Conservation (phyloP, 768 basidiomycete species). For the Rhodotorula toruloides region DNA sequence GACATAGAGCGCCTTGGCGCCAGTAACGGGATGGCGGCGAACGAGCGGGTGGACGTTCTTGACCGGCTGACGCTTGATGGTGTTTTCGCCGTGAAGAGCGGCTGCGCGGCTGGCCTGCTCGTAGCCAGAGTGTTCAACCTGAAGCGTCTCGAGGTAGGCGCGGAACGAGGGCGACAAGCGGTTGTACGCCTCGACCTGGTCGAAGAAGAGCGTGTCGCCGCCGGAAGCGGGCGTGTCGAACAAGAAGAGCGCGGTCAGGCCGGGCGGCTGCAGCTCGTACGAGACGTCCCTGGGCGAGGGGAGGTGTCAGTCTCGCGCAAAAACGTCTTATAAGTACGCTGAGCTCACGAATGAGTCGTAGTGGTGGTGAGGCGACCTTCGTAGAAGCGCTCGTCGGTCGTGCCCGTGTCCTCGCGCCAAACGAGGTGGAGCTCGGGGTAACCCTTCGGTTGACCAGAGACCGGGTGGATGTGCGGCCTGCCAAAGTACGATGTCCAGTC, state of each 20-base stretch:
- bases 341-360: background rate
- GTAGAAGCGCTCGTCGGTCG: conserved; percentile 58
- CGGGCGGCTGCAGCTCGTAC: conserved; percentile 80
- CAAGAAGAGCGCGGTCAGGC: conserved; percentile 77
- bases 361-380: conserved; percentile 57
- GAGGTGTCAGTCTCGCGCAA: background rate
- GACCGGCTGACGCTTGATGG: conserved; percentile 74
- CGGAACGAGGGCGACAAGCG: conserved; percentile 70
- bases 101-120: conserved; percentile 73
- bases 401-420: conserved; percentile 66
- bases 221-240: conserved; percentile 56
- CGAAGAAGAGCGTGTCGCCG: conserved; percentile 49
- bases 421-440: conserved; percentile 76
- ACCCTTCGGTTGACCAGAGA: conserved; percentile 67
- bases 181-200: conserved; percentile 64
- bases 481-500: conserved; percentile 39
- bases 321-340: background rate
- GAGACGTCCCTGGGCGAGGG: conserved; percentile 49
- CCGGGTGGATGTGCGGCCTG: conserved; percentile 75
- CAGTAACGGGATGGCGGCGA: conserved; percentile 75
- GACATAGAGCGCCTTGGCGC: conserved; percentile 66
- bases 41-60: conserved; percentile 74
- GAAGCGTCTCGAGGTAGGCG: conserved; percentile 69
- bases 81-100: conserved; percentile 64
- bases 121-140: conserved; percentile 73